Percentiles rank a stretch among this genome's conserved stretches.
phyloP scores from a whole-genome alignment of 352 stramenopile genomes.

The Phytophthora europaea region DNA sequence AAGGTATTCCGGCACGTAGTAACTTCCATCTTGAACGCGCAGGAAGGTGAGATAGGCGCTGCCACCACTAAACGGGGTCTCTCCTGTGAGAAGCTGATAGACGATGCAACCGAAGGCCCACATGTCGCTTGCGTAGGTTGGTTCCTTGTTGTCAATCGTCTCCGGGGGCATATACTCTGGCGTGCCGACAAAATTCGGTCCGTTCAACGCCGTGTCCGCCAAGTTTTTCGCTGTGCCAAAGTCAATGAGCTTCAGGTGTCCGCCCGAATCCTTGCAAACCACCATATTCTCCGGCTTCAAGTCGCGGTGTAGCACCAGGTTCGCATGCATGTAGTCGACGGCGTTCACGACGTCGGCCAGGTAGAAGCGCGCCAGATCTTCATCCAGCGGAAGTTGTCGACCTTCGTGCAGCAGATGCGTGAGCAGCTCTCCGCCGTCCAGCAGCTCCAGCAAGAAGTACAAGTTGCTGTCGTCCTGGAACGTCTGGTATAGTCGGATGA shows the following conservation, averaged over 20 bases:
- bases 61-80: slow-evolving; percentile 83
- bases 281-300: slow-evolving; percentile 98
- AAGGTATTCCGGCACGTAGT: slow-evolving; percentile 70
- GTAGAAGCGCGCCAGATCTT: slow-evolving; percentile 88
- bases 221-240: slow-evolving; percentile 89
- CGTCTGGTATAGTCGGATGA: slow-evolving; percentile 96
- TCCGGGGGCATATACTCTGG: slow-evolving; percentile 91
- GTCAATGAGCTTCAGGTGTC: slow-evolving; percentile 83
- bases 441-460: slow-evolving; percentile 97
- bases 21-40: slow-evolving; percentile 70
- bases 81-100: slow-evolving; percentile 81
- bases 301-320: slow-evolving; percentile 94
- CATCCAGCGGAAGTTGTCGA: slow-evolving; percentile 78
- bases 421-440: slow-evolving; percentile 94
- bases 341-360: slow-evolving; percentile 91
- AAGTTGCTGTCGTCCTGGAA: slow-evolving; percentile 97
- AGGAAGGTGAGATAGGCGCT: slow-evolving; percentile 87
- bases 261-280: slow-evolving; percentile 58
- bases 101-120: slow-evolving; percentile 86
- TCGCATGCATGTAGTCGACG: slow-evolving; percentile 94
- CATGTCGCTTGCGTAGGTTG: slow-evolving; percentile 66
- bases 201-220: slow-evolving; percentile 63
- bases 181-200: slow-evolving; percentile 90
- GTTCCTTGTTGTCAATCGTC: slow-evolving; percentile 86
- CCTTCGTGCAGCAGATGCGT: slow-evolving; percentile 87